Percentiles rank a stretch among this genome's conserved stretches.
Evolutionary conservation across 2,329 filamentous ascomycete genomes (phyloP).

Genomic region (Chalara sp.): DNA sequence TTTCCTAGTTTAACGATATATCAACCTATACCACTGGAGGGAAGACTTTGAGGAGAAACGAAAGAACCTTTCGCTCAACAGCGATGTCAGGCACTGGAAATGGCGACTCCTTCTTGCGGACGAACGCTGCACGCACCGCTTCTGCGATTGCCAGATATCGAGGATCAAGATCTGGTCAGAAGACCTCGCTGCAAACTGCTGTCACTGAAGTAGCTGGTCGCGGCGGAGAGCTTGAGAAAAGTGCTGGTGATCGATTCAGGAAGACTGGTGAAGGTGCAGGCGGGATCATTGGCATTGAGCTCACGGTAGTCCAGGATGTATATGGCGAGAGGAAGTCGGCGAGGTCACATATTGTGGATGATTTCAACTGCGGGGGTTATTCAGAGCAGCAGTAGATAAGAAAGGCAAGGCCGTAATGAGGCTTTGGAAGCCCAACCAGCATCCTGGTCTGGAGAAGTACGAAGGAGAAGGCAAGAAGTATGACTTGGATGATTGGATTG

Average conservation of each 20-base stretch:
- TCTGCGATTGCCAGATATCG: constrained; percentile 64
- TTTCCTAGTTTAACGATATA: constrained; percentile 40
- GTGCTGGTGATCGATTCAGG: constrained; percentile 67
- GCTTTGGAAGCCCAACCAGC: constrained; percentile 39
- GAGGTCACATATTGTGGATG: constrained; percentile 55
- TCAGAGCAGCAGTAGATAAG: constrained; percentile 68
- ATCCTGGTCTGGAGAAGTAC: constrained; percentile 24
- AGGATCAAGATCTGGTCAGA: constrained; percentile 5
- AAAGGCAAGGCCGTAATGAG: constrained; percentile 49
- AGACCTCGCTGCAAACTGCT: constrained; percentile 45
- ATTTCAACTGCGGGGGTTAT: constrained; percentile 90
- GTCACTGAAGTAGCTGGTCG: constrained; percentile 61
- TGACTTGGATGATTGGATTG: constrained; percentile 22
- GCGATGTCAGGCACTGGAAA: constrained; percentile 78
- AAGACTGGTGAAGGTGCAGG: constrained; percentile 73
- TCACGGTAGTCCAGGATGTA: constrained; percentile 39
- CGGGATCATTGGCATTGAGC: constrained; percentile 78
- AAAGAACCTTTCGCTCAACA: constrained; percentile 26
- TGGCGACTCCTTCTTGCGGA: constrained; percentile 77
- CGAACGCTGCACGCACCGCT: constrained; percentile 63
- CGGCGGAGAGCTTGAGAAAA: constrained; percentile 65
- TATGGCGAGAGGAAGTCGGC: constrained; percentile 35
- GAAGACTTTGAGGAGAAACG: constrained; percentile 17
- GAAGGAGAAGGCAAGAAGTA: constrained; percentile 26
- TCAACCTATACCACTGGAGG: constrained; percentile 12